Conservation (phyloP, 495 filamentous ascomycete species). For the Aspergillus avenaceus region DNA sequence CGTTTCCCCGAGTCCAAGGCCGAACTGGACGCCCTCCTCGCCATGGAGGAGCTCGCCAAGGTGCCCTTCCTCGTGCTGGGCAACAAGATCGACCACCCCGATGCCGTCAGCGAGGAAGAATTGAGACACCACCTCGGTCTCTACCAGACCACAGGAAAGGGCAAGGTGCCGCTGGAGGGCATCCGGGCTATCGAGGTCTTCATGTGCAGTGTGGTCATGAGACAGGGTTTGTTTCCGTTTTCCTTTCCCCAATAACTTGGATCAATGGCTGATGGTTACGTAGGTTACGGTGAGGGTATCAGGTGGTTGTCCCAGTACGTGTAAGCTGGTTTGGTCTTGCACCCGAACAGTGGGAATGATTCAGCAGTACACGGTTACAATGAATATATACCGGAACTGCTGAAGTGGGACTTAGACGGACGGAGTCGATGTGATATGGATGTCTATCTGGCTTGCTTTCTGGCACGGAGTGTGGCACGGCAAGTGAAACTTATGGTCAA, state of each 20-base stretch:
- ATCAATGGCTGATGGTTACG: background rate
- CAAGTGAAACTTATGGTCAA: background rate
- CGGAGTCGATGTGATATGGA: too few relatives aligned
- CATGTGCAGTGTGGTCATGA: conserved; percentile 98
- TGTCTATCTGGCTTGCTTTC: background rate
- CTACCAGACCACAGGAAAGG: conserved; percentile 97
- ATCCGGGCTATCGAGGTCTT: conserved; percentile 97
- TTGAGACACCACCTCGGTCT: conserved; percentile 83
- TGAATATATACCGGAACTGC: too few relatives aligned
- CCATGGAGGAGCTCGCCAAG: conserved; percentile 89
- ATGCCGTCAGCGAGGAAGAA: conserved; percentile 92
- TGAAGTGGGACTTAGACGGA: too few relatives aligned
- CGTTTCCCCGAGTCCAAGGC: conserved; percentile 91
- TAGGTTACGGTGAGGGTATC: conserved; percentile 53
- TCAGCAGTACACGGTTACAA: too few relatives aligned
- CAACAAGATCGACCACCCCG: conserved; percentile 98
- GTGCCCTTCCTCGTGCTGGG: conserved; percentile 93
- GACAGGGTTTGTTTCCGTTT: conserved; percentile 69
- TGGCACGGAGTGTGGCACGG: background rate
- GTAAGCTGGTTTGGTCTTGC: too few relatives aligned
- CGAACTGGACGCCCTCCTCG: conserved; percentile 89
- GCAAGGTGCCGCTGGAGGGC: conserved; percentile 90
- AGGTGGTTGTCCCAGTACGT: conserved; percentile 54
- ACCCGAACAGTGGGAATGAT: too few relatives aligned
- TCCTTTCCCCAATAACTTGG: background rate